Percentiles rank a stretch among this genome's conserved stretches.
These are phyloP conservation scores for Omphalotus guepiniiformis DNA, from an alignment of 768 basidiomycete genomes.

Conservation along the genomic window DNA sequence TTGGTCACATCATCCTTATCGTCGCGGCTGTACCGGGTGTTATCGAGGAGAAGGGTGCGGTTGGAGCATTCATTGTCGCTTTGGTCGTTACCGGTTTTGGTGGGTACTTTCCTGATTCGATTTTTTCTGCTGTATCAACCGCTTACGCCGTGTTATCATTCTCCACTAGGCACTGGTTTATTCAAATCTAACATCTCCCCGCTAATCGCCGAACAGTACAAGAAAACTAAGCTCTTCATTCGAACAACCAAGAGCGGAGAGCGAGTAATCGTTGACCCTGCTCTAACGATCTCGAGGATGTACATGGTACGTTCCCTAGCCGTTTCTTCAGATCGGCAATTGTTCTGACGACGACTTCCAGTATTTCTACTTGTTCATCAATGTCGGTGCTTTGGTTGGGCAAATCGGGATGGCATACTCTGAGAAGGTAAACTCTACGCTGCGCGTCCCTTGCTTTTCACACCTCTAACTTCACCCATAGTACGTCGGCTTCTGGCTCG, in stretches of 20 bases:
- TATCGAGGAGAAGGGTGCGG: slow-evolving; percentile 47
- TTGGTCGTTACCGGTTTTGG: slow-evolving; percentile 57
- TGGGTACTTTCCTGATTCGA: slow-evolving; percentile 10
- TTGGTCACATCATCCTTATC: slow-evolving; percentile 66
- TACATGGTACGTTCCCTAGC: slow-evolving; percentile 53
- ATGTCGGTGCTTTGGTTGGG: slow-evolving; percentile 64
- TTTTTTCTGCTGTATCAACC: neutral
- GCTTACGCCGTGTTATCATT: slow-evolving; percentile 9
- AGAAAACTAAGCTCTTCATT: slow-evolving; percentile 49
- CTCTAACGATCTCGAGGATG: slow-evolving; percentile 60
- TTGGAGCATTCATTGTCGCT: slow-evolving; percentile 52
- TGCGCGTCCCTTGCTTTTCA: neutral
- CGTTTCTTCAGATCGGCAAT: neutral
- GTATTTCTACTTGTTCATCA: slow-evolving; percentile 73
- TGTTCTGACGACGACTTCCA: slow-evolving; percentile 15
- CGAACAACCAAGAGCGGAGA: slow-evolving; percentile 50
- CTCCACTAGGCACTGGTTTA: slow-evolving; percentile 52
- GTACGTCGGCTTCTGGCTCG: slow-evolving; percentile 63
- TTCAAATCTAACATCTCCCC: slow-evolving; percentile 81
- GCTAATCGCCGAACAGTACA: slow-evolving; percentile 75
- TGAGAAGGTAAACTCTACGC: slow-evolving; percentile 52
- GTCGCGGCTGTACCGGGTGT: slow-evolving; percentile 63
- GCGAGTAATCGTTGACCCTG: slow-evolving; percentile 72
- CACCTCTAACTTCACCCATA: slow-evolving; percentile 15
- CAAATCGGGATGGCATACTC: slow-evolving; percentile 68